Evolutionary conservation across 352 stramenopile genomes (phyloP).

Genomic region (Phytophthora melonis): DNA sequence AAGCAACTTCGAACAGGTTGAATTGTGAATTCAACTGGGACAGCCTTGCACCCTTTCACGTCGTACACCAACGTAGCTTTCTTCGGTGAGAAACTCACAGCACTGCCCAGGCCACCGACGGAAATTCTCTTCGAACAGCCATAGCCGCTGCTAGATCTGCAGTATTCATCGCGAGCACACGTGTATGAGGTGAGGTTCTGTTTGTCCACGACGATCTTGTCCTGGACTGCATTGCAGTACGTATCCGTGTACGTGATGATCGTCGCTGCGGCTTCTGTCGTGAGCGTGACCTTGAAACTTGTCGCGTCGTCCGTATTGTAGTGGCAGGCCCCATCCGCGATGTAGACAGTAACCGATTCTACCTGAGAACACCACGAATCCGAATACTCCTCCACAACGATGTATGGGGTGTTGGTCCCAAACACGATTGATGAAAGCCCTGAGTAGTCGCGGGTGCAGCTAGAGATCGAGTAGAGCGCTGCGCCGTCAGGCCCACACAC

Average conservation of each 20-base stretch:
- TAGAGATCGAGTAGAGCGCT: constrained; percentile 3
- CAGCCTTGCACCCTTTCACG: background rate
- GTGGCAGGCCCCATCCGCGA: constrained; percentile 7
- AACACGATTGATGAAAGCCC: background rate
- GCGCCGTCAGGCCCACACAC: background rate
- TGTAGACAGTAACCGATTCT: background rate
- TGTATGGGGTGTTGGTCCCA: constrained; percentile 4
- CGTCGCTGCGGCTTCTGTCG: no score
- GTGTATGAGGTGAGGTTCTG: background rate
- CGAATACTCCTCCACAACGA: background rate
- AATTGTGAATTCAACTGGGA: background rate
- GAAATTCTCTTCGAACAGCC: background rate
- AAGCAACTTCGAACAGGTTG: background rate
- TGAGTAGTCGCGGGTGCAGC: constrained; percentile 11
- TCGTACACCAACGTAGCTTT: background rate
- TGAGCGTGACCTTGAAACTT: constrained; percentile 10
- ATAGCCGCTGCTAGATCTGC: background rate
- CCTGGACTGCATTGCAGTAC: background rate
- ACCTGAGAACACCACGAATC: background rate
- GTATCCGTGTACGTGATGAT: constrained; percentile 3
- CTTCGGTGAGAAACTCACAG: background rate
- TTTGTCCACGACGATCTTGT: background rate
- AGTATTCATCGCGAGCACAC: background rate
- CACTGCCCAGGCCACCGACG: background rate
- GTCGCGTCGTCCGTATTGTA: constrained; percentile 7